phyloP scores from a whole-genome alignment of 73 alveolate species.

The Paraurostyla sp. region DNA sequence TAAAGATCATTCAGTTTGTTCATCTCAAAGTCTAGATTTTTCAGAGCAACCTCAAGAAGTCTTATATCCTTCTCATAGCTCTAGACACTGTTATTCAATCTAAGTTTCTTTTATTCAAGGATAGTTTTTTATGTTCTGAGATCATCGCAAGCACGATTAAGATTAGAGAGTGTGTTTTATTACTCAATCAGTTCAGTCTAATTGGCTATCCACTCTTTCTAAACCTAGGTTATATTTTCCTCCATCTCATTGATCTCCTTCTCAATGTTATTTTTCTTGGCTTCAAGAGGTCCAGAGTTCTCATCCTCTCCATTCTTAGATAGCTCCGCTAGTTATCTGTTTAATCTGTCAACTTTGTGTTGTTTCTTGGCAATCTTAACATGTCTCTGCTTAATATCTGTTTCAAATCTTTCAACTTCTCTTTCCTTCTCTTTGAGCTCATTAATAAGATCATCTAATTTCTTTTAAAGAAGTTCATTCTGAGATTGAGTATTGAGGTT shows the following conservation, averaged over 20 bases:
- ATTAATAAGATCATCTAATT: slow-evolving; percentile 89
- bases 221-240: slow-evolving; percentile 86
- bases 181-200: slow-evolving; percentile 93
- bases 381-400: slow-evolving; percentile 91
- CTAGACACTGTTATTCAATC: slow-evolving; percentile 88
- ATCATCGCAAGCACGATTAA: slow-evolving; percentile 87
- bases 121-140: slow-evolving; percentile 91
- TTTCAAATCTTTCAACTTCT: slow-evolving; percentile 89
- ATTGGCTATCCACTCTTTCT: slow-evolving; percentile 96
- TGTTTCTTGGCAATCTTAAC: slow-evolving; percentile 94
- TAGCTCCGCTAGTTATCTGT: slow-evolving; percentile 92
- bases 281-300: slow-evolving; percentile 97
- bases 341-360: slow-evolving; percentile 95
- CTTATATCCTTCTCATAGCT: slow-evolving; percentile 95
- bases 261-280: slow-evolving; percentile 88
- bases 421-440: slow-evolving; percentile 95
- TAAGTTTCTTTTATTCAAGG: slow-evolving; percentile 94
- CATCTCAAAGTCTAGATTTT: slow-evolving; percentile 96
- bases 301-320: slow-evolving; percentile 91
- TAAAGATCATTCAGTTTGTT: slow-evolving; percentile 93
- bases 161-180: slow-evolving; percentile 83
- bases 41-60: slow-evolving; percentile 92
- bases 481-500: slow-evolving; percentile 94
- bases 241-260: slow-evolving; percentile 85
- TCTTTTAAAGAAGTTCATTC: slow-evolving; percentile 90